Evolutionary conservation across 345 rosid genomes (phyloP).

Genomic region (Cardiospermum halicacabum): DNA sequence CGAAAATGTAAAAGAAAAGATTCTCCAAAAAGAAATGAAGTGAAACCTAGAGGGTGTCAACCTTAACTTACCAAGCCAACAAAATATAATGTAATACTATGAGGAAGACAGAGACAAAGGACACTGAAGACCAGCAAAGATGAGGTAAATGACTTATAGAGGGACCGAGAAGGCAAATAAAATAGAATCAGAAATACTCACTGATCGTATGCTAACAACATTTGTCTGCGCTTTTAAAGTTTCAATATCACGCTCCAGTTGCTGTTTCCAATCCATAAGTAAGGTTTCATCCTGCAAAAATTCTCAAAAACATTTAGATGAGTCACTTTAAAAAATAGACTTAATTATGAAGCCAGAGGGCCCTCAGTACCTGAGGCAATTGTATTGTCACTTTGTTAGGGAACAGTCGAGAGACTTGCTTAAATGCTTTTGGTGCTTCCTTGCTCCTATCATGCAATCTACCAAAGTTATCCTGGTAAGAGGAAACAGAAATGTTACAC

Average conservation of each 20-base stretch:
- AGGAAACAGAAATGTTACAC: slow-evolving; percentile 14
- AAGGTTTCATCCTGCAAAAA: slow-evolving; percentile 71
- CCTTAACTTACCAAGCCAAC: background rate
- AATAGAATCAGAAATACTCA: slow-evolving; percentile 34
- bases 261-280: slow-evolving; percentile 97
- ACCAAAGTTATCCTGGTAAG: slow-evolving; percentile 76
- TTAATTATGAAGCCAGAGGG: background rate
- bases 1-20: no score
- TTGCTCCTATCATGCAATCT: slow-evolving; percentile 85
- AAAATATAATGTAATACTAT: background rate
- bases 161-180: background rate
- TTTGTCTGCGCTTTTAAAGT: slow-evolving; percentile 83
- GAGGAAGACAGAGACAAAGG: no score
- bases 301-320: slow-evolving; percentile 22
- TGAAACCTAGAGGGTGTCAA: background rate
- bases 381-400: slow-evolving; percentile 97
- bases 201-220: slow-evolving; percentile 56
- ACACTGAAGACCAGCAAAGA: background rate
- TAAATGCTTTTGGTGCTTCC: slow-evolving; percentile 82
- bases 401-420: slow-evolving; percentile 83
- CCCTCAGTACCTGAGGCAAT: slow-evolving; percentile 75
- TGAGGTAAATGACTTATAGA: no score
- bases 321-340: slow-evolving; percentile 8
- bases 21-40: background rate
- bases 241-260: slow-evolving; percentile 84